Conservation (phyloP, 2,329 filamentous ascomycete species). For the Pseudophaeomoniella oleicola region DNA sequence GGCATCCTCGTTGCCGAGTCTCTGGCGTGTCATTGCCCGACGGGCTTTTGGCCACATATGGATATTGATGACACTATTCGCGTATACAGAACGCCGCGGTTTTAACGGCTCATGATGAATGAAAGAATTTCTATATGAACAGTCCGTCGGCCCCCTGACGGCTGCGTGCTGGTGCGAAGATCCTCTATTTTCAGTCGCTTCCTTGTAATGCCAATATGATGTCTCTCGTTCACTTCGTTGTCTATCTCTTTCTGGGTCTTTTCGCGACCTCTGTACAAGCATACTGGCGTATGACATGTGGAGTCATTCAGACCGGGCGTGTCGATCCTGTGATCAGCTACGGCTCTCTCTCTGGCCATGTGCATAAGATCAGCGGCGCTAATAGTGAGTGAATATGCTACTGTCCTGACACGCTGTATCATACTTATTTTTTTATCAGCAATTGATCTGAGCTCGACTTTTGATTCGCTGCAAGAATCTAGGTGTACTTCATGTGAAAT, state of each 20-base stretch:
- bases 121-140: no score
- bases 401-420: neutral
- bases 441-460: constrained; percentile 45
- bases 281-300: constrained; percentile 85
- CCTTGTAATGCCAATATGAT: neutral
- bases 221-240: neutral
- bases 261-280: constrained; percentile 33
- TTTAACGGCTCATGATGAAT: no score
- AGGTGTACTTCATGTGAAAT: constrained; percentile 72
- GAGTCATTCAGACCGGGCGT: constrained; percentile 50
- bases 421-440: constrained; percentile 28
- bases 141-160: neutral
- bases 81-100: no score
- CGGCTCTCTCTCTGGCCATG: constrained; percentile 46
- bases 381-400: constrained; percentile 42
- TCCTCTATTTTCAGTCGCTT: neutral
- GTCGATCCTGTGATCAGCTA: constrained; percentile 63
- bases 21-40: no score
- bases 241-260: neutral
- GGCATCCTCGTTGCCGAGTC: no score
- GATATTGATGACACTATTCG: no score
- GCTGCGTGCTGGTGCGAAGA: neutral
- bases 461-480: constrained; percentile 41
- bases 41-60: no score
- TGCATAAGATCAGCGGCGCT: constrained; percentile 62